Base-by-base conservation (phyloP, 2,329 filamentous ascomycete genomes). In the Bisporella sp. region DNA sequence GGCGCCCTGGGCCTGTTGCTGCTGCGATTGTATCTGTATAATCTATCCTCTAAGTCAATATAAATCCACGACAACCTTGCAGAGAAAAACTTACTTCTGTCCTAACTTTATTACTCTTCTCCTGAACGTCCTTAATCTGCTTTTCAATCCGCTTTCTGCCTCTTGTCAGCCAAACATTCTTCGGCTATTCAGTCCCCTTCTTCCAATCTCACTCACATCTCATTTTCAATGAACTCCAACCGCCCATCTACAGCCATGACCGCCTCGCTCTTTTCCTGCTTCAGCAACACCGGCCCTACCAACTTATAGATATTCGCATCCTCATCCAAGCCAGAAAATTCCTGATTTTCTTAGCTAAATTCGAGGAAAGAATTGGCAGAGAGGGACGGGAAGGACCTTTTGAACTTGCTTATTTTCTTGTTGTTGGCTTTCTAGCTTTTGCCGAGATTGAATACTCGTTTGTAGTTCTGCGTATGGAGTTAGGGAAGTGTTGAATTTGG, bases 271-370 rank as follows among this genome's bases (percentile, higher is more conserved):
- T 88, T 91, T 51, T 97, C 93, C 69, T 99, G 93, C 76, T 97
- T 96, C 63, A 99, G 70, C 37, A 99, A 73, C 5, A 97, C 88
- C 0, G 93, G 93, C 0, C 93, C 93, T 44, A 96, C 83, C 41
- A 96, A 81, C 71, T 97, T 99, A 80, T 95, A 99, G 68, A 99
- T 95, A 57, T 83, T 89, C 63, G 95, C 87, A 60, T 85, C 86
- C 37, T 91, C 85, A 61, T 84, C 80, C 52, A 97, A 76, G 48
- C 78, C 77, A 40, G 81, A 76, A 68, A 97, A 97, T 69, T 97
- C 92, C 84, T 93, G 57, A 12, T 12, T 31, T 6, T 55, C 49
- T 62, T 57, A 57, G 58, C 47, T 30, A 9, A 30, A 5, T 29
- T 6, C 7, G 5, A 47, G 11, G 11, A 47, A 2, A 32, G 31